Conservation (phyloP, 805 yeast genomes). For the Blastobotrys peoriensis region DNA sequence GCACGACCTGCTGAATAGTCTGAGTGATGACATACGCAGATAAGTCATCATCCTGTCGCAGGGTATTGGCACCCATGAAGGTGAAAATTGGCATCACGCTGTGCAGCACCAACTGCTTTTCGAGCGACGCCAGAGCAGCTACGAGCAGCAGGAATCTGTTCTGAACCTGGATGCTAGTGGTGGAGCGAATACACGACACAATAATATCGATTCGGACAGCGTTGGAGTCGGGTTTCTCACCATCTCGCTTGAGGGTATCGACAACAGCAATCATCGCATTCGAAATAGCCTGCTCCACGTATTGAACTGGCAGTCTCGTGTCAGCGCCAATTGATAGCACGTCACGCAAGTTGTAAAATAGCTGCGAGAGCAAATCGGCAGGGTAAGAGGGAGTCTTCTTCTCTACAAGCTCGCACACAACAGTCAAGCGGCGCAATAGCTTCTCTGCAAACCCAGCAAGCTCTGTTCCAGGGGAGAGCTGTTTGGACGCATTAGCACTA, state of each 20-base stretch:
- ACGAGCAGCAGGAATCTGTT: slow-evolving; percentile 79
- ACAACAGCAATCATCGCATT: slow-evolving; percentile 74
- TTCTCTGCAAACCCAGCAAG: slow-evolving; percentile 68
- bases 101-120: slow-evolving; percentile 88
- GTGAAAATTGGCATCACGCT: slow-evolving; percentile 99
- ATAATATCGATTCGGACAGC: slow-evolving; percentile 82
- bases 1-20: slow-evolving; percentile 83
- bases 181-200: slow-evolving; percentile 83
- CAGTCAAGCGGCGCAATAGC: slow-evolving; percentile 72
- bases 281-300: slow-evolving; percentile 86
- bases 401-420: slow-evolving; percentile 75
- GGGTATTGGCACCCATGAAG: slow-evolving; percentile 97
- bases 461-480: slow-evolving; percentile 43
- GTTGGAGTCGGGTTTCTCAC: slow-evolving; percentile 47
- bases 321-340: slow-evolving; percentile 67
- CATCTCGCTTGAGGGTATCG: slow-evolving; percentile 41
- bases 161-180: slow-evolving; percentile 91
- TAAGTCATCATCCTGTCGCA: slow-evolving; percentile 94
- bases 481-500: slow-evolving; percentile 69
- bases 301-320: slow-evolving; percentile 84
- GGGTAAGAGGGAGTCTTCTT: slow-evolving; percentile 28
- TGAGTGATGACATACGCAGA: slow-evolving; percentile 89
- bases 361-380: slow-evolving; percentile 25
- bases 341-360: slow-evolving; percentile 36
- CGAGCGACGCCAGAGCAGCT: slow-evolving; percentile 78